These are phyloP conservation scores for Globisporangium solare DNA, from an alignment of 352 stramenopile species.

Conservation along the genomic window DNA sequence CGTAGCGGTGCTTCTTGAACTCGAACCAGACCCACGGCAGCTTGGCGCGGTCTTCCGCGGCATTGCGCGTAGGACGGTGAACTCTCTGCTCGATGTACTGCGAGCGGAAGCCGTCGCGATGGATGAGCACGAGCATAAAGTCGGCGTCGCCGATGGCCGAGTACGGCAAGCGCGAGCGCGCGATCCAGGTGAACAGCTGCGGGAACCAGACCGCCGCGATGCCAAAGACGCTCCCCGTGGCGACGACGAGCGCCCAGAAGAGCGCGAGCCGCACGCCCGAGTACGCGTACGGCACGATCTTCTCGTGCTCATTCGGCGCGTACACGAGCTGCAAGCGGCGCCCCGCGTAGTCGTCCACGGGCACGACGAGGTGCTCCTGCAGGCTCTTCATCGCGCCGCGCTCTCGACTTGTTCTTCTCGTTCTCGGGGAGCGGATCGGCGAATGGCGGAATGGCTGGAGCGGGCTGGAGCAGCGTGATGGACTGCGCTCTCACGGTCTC, in stretches of 20 bases:
- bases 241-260: slow-evolving; percentile 31
- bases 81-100: slow-evolving; percentile 33
- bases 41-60: slow-evolving; percentile 19
- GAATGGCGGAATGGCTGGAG: too few species aligned
- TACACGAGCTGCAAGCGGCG: slow-evolving; percentile 37
- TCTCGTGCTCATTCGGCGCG: slow-evolving; percentile 31
- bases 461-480: too few species aligned
- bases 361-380: slow-evolving; percentile 40
- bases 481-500: too few species aligned
- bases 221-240: slow-evolving; percentile 38
- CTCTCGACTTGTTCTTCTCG: neutral
- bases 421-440: too few species aligned
- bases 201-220: slow-evolving; percentile 50
- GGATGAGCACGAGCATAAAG: slow-evolving; percentile 40
- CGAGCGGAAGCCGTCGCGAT: slow-evolving; percentile 14
- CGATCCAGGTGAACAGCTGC: slow-evolving; percentile 49
- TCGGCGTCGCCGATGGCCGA: slow-evolving; percentile 37
- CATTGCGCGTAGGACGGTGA: slow-evolving; percentile 18
- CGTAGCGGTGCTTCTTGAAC: slow-evolving; percentile 64
- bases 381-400: slow-evolving; percentile 26
- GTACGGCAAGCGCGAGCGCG: slow-evolving; percentile 31
- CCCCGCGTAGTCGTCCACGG: slow-evolving; percentile 32
- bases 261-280: slow-evolving; percentile 27
- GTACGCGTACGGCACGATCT: slow-evolving; percentile 33
- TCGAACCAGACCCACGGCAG: slow-evolving; percentile 55